Evolutionary conservation across 106 monocot genomes (phyloP).

Genomic region (Narthecium ossifragum): DNA sequence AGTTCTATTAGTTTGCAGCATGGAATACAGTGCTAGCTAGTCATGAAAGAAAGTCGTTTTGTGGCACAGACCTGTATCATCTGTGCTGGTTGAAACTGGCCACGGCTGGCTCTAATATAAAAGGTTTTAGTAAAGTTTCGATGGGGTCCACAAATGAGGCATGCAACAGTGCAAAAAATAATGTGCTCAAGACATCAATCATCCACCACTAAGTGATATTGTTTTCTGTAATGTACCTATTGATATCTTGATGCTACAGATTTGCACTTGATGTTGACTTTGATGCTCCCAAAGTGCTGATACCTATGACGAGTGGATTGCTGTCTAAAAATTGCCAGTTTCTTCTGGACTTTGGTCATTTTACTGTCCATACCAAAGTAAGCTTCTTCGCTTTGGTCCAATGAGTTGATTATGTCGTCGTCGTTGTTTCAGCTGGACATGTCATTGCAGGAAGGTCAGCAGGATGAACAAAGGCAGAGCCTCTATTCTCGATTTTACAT

Average conservation of each 20-base stretch:
- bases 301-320: constrained; percentile 50
- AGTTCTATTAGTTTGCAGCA: too few species aligned
- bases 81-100: too few species aligned
- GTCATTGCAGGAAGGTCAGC: constrained; percentile 51
- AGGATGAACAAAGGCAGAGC: constrained; percentile 63
- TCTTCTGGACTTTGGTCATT: constrained; percentile 95
- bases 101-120: too few species aligned
- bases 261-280: constrained; percentile 97
- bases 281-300: constrained; percentile 92
- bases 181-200: not conserved
- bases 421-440: not conserved
- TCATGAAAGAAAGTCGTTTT: too few species aligned
- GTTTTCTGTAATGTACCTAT: not conserved
- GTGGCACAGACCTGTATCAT: too few species aligned
- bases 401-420: not conserved
- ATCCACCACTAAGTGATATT: not conserved
- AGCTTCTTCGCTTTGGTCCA: constrained; percentile 12
- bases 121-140: too few species aligned
- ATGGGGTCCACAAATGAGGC: too few species aligned
- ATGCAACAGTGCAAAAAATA: too few species aligned
- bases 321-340: constrained; percentile 37
- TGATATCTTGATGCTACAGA: constrained; percentile 22
- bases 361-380: constrained; percentile 84
- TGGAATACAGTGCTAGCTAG: too few species aligned
- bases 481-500: constrained; percentile 86